Base-by-base conservation (phyloP, 345 rosid genomes). In the Rhodamnia argentea region DNA sequence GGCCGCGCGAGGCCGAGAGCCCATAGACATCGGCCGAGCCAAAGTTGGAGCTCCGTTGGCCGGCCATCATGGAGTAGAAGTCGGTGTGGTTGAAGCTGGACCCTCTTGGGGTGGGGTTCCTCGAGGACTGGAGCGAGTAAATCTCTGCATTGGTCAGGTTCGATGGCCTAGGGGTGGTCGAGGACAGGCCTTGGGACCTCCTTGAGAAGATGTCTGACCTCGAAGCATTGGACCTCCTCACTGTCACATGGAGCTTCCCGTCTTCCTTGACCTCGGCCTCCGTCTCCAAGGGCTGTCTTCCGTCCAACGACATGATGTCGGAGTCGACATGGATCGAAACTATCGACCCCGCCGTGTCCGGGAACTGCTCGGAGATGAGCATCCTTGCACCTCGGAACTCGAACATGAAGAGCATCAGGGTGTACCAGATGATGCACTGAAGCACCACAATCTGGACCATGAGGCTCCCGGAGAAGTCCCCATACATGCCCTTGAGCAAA, bases 371-470 rank as follows among this genome's bases (percentile, higher is more conserved):
- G 11, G 95, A 90, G 62, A 94, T 93, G 16, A 94, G 89, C 62
- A 94, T 56, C 86, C 85, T 90, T 47, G 97, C 97, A 18, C 93
- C 96, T 53, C 97, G 87, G 75, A 87, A 94, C 84, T 94, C 97
- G 47, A 94, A 94, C 93, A 94, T 5, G 85, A 94, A 94, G 22
- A 94, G 92, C 95, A 94, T 94, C 88, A 94, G 83, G 32, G 97
- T 94, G 88, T 94, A 94, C 97, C 97, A 94, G 84, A 94, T 93
- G 60, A 94, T 93, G 84, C 95, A 94, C 70, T 94, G 97, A 52
- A 94, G 94, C n/a, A 94, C 97, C 14, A 94, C 97, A 26, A 94
- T 92, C 85, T 94, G 97, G 70, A 94, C 97, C 97, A 94, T 94
- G 53, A 94, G 89, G 84, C 94, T 94, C 1, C 96, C 97, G 0